These are phyloP conservation scores for Tilletiaria anomala DNA, from an alignment of 1,284 basidiomycete genomes.

Conservation along the genomic window DNA sequence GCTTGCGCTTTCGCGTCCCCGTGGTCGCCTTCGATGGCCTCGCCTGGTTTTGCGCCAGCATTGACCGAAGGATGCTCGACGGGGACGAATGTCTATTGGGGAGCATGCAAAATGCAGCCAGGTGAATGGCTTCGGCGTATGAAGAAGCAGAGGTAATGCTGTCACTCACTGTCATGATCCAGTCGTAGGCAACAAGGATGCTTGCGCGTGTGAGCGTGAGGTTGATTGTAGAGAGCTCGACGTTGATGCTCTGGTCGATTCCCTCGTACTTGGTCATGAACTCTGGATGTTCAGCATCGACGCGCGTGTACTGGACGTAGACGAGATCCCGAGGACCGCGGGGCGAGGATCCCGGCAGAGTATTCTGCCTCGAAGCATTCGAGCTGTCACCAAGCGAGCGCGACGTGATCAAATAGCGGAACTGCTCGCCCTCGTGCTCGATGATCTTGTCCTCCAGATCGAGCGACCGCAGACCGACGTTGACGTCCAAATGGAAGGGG, in stretches of 20 bases:
- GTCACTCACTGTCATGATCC: slow-evolving; percentile 95
- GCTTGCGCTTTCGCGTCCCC: too few species aligned
- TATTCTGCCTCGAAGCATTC: background rate
- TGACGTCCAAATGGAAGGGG: slow-evolving; percentile 62
- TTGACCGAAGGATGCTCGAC: background rate
- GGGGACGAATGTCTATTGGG: slow-evolving; percentile 1
- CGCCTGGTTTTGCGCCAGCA: too few species aligned
- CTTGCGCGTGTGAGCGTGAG: slow-evolving; percentile 82
- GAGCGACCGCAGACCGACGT: slow-evolving; percentile 58
- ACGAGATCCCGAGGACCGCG: slow-evolving; percentile 46
- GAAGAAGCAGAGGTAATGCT: too few species aligned
- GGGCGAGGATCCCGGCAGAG: background rate
- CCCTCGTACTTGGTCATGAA: slow-evolving; percentile 69
- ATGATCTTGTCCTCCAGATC: slow-evolving; percentile 50
- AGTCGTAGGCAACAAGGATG: slow-evolving; percentile 82
- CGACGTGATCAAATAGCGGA: slow-evolving; percentile 61
- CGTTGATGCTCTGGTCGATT: slow-evolving; percentile 74
- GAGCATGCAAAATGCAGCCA: too few species aligned
- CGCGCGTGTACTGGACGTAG: slow-evolving; percentile 65
- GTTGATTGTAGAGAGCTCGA: slow-evolving; percentile 81
- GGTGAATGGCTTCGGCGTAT: too few species aligned
- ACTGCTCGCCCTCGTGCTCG: slow-evolving; percentile 46
- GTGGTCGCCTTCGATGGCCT: too few species aligned
- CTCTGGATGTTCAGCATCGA: slow-evolving; percentile 73
- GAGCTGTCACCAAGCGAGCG: slow-evolving; percentile 40